Evolutionary conservation across 1,284 basidiomycete genomes (phyloP), one percentile per base, ranked within the genome.

Genomic region (Sutorius eximius): DNA sequence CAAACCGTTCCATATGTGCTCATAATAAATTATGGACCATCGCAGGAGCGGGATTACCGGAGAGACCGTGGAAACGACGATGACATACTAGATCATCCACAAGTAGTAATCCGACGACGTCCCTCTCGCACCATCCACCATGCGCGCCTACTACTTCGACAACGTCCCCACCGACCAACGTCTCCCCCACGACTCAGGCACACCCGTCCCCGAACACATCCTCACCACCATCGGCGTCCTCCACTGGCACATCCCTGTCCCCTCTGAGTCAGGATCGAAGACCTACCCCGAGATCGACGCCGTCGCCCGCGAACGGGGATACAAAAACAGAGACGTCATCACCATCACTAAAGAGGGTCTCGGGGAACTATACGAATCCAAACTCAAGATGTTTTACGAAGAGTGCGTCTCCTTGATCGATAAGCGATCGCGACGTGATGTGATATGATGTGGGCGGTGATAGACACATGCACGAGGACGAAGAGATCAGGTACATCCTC

Each of bases 381-480:
- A 89, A 73, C 80, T 93, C 67, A 87, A 87, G 67, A 79, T 70
- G 5, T 93, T 94, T 74, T 95, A 90, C 67, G 79, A 86, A 57
- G 89, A 92, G 89, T 91, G 61, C 62, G 86, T 48, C 24, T 27
- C 5, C 12, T 43, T 9, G 2, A 0, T 1, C 22, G 43, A 68
- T 49, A 16, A 42, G 44, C n/a, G 13, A 24, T 15, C 0, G 18
- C 9, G 41, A 5, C 20, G 15, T 53, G 24, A 27, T 5, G 6
- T 27, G 24, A 5, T 5, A 24, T 24, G n/a, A n/a, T n/a, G n/a
- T 24, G 22, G 24, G 24, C 4, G 24, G 5, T 27, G 5, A 57
- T 55, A 91, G 89, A 65, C 91, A 94, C 63, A 80, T 95, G 74
- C 93, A 95, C 63, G 91, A 95, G 71, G 93, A 95, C 62, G 92